A percentile compares a stretch with the other conserved stretches of the same genome.
Conservation (phyloP, 768 basidiomycete species). For the Lentinula boryana region DNA sequence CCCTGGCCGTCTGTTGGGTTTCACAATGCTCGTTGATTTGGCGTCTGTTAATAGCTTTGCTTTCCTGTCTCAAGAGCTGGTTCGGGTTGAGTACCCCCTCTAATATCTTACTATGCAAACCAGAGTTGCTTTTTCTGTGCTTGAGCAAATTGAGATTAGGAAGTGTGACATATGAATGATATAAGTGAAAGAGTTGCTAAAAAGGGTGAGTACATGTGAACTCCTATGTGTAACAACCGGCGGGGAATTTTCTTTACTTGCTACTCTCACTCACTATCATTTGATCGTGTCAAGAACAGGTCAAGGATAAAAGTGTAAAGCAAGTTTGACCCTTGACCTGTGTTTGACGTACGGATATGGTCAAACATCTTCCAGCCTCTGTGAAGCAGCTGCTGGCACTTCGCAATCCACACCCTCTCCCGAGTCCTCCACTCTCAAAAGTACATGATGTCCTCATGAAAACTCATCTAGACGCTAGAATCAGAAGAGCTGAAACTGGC, state of each 20-base stretch:
- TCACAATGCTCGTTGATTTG: slow-evolving; percentile 8
- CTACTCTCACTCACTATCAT: too few relatives aligned
- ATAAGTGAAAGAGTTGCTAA: background rate
- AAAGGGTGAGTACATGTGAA: too few relatives aligned
- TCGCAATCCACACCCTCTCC: slow-evolving; percentile 55
- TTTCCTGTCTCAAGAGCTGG: background rate
- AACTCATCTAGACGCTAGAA: slow-evolving; percentile 62
- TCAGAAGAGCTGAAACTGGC: slow-evolving; percentile 61
- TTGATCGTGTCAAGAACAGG: too few relatives aligned
- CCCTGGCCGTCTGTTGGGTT: slow-evolving; percentile 1
- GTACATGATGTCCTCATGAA: slow-evolving; percentile 51
- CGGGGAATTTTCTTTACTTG: too few relatives aligned
- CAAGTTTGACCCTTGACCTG: too few relatives aligned
- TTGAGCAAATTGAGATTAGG: background rate
- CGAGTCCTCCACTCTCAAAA: slow-evolving; percentile 46
- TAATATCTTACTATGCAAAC: background rate
- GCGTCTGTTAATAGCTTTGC: background rate
- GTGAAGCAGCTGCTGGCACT: slow-evolving; percentile 71
- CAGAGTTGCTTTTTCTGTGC: background rate
- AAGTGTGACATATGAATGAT: background rate
- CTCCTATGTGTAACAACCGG: too few relatives aligned
- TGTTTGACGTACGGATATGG: slow-evolving; percentile 18
- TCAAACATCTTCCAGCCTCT: slow-evolving; percentile 49
- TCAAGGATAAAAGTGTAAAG: too few relatives aligned
- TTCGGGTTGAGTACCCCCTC: slow-evolving; percentile 4